Base-by-base conservation (phyloP, 768 basidiomycete species). In the Xanthoconium purpureum region DNA sequence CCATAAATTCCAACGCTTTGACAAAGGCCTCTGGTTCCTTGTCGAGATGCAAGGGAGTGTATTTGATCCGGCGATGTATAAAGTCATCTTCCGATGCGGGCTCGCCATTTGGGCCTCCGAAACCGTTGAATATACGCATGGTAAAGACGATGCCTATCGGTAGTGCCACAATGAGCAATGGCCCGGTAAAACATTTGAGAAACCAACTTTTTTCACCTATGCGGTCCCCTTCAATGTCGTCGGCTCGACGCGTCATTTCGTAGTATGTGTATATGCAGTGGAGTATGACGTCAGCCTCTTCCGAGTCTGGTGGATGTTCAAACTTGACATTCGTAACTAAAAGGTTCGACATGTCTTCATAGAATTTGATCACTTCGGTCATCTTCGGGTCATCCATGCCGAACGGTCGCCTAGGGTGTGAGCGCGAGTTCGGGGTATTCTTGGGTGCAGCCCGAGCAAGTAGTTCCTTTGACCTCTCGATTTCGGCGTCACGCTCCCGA, bases 301-400 rank as follows among this genome's bases (percentile, higher is more conserved):
- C 63, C 12, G 61, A 66, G 55, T 50, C 51, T 37, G 59, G 28
- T 38, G 50, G 18, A 36, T 55, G 69, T 71, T 76, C 77, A 50
- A 77, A 69, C 64, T 84, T 86, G 68, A 91, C 62, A 50, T 77
- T 81, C 4, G 82, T 76, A 24, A 95, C 79, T 38, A 91, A 77
- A 24, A 95, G 73, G 63, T 93, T 91, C 1, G 91, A 92, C 60
- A 92, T 71, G 64, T 94, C 91, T 69, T 94, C 91, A 67, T 96
- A 96, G 58, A 95, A 81, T 49, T 77, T 78, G 62, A 93, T 78
- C 42, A 87, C 79, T 64, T 79, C 75, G 4, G 75, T 73, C 60
- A 83, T 79, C 66, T 85, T 85, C 6, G 82, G 82, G 59, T 87
- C 84, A 24, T 83, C 78, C 44, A 70, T 53, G 20, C 75, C 73